Base-by-base conservation (phyloP, 345 rosid species). In the Eucalyptus tenuipes region DNA sequence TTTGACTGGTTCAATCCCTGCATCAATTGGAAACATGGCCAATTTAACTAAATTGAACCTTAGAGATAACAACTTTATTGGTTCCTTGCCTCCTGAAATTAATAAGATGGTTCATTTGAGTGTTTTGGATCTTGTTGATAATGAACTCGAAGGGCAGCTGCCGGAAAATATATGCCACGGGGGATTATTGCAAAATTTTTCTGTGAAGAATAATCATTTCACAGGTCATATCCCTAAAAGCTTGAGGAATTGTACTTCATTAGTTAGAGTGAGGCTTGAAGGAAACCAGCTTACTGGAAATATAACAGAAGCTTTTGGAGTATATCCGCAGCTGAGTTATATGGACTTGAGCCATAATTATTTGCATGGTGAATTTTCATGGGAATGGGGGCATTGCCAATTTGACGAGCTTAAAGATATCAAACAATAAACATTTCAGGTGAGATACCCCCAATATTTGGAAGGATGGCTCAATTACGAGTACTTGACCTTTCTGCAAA, bases 41-140 rank as follows among this genome's bases (percentile, higher is more conserved):
- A 61, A 61, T 29, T 6, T 61, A 29, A 61, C 68, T 13, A 0
- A 0, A 0, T 61, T 61, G 0, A 0, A 0, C 6, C 61, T 55
- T 55, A 0, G 0, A 1, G 3, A 55, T 0, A 55, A 55, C 61
- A 1, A 0, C 6, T 24, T 2, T 55, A 1, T 55, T 0, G 6
- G 13, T 55, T 1, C 61, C 13, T 4, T 24, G 61, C 61, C 29
- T 1, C 29, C 61, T 9, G 61, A 55, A 55, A 24, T 55, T 55
- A 55, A 55, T 55, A 1, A 55, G 61, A 3, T 55, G 0, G 0
- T 55, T 22, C 61, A 55, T 55, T 4, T 55, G 4, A 22, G 5
- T 12, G 2, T 2, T 7, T 37, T 25, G 25, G 29, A 24, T 2
- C 52, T 88, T 3, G 1, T 2, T 1, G 0, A 12, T 13, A 89